Base-by-base conservation (phyloP, 306 rosid genomes). In the Potentilla sterilis region DNA sequence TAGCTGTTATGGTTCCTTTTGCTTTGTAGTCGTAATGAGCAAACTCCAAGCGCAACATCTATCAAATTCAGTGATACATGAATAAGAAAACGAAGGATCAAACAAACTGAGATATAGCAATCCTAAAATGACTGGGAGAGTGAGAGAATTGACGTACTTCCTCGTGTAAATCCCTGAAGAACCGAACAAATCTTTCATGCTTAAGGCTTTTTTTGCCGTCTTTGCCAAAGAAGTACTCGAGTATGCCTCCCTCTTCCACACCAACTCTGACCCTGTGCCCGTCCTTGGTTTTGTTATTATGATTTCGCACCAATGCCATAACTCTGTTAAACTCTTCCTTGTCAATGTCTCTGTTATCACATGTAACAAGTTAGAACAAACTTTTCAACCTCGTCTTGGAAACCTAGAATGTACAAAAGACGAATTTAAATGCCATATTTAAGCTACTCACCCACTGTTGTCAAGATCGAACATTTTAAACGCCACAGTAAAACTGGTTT, bases 391-490 rank as follows among this genome's bases (percentile, higher is more conserved):
- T 32, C n/a, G 28, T 42, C 51, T 10, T 40, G 51, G 8, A 42
- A 8, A 41, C 52, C 66, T 3, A 40, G 6, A 52, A 40, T 15
- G 3, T 8, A 5, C 7, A 65, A 37, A 65, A 3, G 4, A 63
- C 41, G 38, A 59, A 24, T 55, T 9, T 13, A 21, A 55, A 52
- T 19, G 28, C 6, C 12, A 54, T n/a, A 54, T 7, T 54, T 42
- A 58, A 43, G 59, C 58, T 67, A 69, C 85, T 18, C 64, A 90
- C 93, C 96, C 97, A 21, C 90, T 89, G 74, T 85, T 85, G 84
- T 93, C 83, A 65, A 84, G 83, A 63, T 93, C 97, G 81, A 93
- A 91, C 98, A 93, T 91, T 79, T 89, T 93, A 73, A 93, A 93
- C 4, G 92, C 93, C 82, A 86, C 91, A 18, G 88, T 73, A 69